These are phyloP conservation scores for Fonsecaea erecta DNA, from an alignment of 2,329 filamentous ascomycete genomes.

Conservation along the genomic window DNA sequence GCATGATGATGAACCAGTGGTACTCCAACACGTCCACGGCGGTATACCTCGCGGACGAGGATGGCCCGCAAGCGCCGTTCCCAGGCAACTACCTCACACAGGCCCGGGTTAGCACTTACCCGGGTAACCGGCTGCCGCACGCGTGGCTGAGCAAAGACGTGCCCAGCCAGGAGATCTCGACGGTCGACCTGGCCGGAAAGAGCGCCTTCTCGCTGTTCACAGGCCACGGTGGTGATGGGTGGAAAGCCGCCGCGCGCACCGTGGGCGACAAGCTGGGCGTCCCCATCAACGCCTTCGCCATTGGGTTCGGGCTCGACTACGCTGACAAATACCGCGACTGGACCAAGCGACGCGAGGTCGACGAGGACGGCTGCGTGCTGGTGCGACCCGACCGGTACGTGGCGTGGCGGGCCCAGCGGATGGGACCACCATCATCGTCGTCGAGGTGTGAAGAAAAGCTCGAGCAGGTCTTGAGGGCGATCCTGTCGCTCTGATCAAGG, in stretches of 20 bases:
- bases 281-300: conserved; percentile 54
- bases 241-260: conserved; percentile 55
- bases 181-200: conserved; percentile 64
- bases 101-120: conserved; percentile 58
- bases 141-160: conserved; percentile 62
- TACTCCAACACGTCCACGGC: conserved; percentile 50
- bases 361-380: conserved; percentile 63
- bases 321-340: conserved; percentile 68
- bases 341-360: conserved; percentile 57
- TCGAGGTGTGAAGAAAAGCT: conserved; percentile 36
- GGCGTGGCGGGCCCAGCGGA: conserved; percentile 52
- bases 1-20: conserved; percentile 65
- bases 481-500: conserved; percentile 19
- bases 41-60: conserved; percentile 54
- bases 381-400: conserved; percentile 64
- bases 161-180: conserved; percentile 57
- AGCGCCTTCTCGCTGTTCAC: conserved; percentile 58
- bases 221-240: conserved; percentile 60
- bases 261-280: conserved; percentile 51
- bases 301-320: conserved; percentile 64
- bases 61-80: conserved; percentile 38
- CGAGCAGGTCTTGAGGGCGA: conserved; percentile 35
- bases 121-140: conserved; percentile 66
- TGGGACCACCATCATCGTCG: background rate
- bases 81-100: conserved; percentile 49